Percentiles rank a stretch among this genome's conserved stretches.
Conservation (phyloP, 192 early-diverging fungal genomes). For the Backusella australiensis region DNA sequence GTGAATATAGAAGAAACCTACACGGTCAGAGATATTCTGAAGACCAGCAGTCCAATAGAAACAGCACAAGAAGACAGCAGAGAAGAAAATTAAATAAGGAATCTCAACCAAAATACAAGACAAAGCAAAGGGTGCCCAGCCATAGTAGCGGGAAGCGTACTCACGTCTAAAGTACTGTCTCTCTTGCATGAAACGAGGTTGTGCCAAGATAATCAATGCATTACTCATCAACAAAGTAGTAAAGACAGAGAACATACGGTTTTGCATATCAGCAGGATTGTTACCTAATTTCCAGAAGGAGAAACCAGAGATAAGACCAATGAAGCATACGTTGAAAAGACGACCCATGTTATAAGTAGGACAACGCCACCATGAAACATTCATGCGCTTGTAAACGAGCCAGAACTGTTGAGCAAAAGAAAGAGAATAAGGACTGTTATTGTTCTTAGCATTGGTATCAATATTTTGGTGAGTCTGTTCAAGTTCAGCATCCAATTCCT, state of each 20-base stretch:
- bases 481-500: conserved; percentile 46
- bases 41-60: conserved; percentile 66
- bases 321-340: conserved; percentile 49
- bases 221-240: conserved; percentile 49
- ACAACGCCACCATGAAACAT: conserved; percentile 66
- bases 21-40: conserved; percentile 41
- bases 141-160: conserved; percentile 60
- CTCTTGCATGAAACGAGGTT: conserved; percentile 63
- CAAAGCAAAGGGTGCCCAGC: conserved; percentile 60
- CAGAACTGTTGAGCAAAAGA: conserved; percentile 44
- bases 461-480: conserved; percentile 40
- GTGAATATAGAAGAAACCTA: conserved; percentile 62
- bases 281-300: conserved; percentile 63
- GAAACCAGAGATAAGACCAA: conserved; percentile 65
- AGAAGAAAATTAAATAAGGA: conserved; percentile 56
- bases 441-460: conserved; percentile 7
- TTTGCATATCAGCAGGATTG: conserved; percentile 52
- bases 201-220: conserved; percentile 58
- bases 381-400: conserved; percentile 65
- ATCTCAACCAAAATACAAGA: conserved; percentile 59
- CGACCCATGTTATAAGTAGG: conserved; percentile 71
- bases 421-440: conserved; percentile 20
- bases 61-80: conserved; percentile 51
- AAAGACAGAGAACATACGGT: conserved; percentile 52
- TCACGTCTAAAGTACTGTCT: conserved; percentile 61